Conservation (phyloP, 169 alveolate genomes). For the Eimeria praecox region DNA sequence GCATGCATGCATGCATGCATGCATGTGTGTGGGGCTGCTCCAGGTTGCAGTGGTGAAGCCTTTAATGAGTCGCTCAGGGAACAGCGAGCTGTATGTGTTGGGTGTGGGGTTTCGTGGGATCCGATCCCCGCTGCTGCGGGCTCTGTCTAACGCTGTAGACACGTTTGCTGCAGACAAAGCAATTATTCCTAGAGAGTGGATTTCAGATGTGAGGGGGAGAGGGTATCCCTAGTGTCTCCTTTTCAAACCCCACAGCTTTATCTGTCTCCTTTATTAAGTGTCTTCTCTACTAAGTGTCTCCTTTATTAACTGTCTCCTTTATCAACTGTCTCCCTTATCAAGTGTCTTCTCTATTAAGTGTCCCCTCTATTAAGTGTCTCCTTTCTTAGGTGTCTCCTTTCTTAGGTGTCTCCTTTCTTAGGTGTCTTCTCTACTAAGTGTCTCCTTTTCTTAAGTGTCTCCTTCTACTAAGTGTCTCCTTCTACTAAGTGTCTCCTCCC, state of each 20-base stretch:
- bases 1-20: too few species aligned
- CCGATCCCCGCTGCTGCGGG: conserved; percentile 80
- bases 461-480: not conserved
- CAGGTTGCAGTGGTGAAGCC: conserved; percentile 81
- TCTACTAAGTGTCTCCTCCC: not conserved
- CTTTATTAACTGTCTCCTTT: not conserved
- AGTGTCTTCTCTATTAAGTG: not conserved
- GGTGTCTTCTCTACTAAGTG: not conserved
- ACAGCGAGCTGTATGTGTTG: conserved; percentile 80
- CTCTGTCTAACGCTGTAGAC: conserved; percentile 60
- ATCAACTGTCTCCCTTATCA: too few species aligned
- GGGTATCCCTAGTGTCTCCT: not conserved
- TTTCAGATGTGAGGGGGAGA: conserved; percentile 46
- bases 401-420: not conserved
- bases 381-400: not conserved
- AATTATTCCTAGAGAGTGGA: conserved; percentile 72
- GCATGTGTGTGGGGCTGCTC: not conserved
- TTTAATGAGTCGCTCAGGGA: conserved; percentile 77
- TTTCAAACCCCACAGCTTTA: not conserved
- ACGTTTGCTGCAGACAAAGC: not conserved
- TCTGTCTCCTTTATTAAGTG: not conserved
- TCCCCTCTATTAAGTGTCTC: not conserved
- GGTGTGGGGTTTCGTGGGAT: conserved; percentile 82
- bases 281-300: not conserved
- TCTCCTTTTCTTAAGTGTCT: not conserved